Conservation (phyloP, 257 asterid species). For the Cruciata laevipes region DNA sequence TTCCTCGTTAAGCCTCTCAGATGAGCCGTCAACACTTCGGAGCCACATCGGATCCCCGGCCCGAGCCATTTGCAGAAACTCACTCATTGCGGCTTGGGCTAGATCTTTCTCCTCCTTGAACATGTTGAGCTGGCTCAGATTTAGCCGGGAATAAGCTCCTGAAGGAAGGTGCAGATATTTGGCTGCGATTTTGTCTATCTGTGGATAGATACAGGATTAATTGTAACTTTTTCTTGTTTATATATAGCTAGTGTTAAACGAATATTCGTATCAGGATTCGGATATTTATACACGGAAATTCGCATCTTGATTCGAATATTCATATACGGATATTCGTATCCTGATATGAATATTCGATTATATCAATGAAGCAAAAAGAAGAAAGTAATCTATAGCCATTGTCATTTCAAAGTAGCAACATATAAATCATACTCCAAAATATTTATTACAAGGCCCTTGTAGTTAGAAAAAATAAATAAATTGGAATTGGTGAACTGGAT, state of each 20-base stretch:
- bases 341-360: not conserved
- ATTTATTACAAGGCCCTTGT: no score
- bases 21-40: constrained; percentile 22
- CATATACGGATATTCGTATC: not conserved
- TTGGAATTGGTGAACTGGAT: no score
- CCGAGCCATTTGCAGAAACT: constrained; percentile 49
- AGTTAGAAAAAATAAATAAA: no score
- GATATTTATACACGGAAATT: no score
- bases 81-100: constrained; percentile 31
- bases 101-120: no score
- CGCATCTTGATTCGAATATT: not conserved
- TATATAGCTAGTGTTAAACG: no score
- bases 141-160: not conserved
- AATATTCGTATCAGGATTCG: no score
- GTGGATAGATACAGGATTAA: no score
- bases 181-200: not conserved
- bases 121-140: not conserved
- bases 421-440: no score
- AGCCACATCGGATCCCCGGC: constrained; percentile 64
- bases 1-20: constrained; percentile 47
- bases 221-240: no score
- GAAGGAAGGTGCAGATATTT: not conserved
- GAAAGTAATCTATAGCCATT: no score
- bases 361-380: not conserved
- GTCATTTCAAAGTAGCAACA: no score